Percentiles rank a stretch among this genome's conserved stretches.
Conservation (phyloP, 768 basidiomycete genomes). For the Tubosaeta brunneosetosa region DNA sequence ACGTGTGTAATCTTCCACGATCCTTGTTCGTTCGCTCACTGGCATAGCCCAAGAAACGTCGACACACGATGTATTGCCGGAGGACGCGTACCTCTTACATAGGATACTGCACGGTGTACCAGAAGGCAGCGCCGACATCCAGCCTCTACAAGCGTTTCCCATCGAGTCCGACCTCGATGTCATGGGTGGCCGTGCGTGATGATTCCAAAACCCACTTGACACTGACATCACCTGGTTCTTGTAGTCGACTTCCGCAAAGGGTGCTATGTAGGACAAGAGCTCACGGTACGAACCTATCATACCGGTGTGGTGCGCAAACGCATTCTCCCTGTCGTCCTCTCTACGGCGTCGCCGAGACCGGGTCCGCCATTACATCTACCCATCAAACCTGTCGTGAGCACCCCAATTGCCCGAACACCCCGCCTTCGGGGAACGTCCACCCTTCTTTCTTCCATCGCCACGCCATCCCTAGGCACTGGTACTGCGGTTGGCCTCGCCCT, state of each 20-base stretch:
- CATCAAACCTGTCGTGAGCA: slow-evolving; percentile 22
- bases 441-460: slow-evolving; percentile 53
- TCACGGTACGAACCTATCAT: slow-evolving; percentile 95
- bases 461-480: slow-evolving; percentile 14
- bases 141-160: slow-evolving; percentile 76
- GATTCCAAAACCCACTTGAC: background rate
- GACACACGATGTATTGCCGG: slow-evolving; percentile 49
- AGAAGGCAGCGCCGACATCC: slow-evolving; percentile 77
- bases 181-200: slow-evolving; percentile 82
- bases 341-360: slow-evolving; percentile 19
- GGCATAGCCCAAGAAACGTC: slow-evolving; percentile 47
- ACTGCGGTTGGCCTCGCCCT: slow-evolving; percentile 70
- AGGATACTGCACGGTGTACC: slow-evolving; percentile 81
- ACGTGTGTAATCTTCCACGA: slow-evolving; percentile 51
- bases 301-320: slow-evolving; percentile 89
- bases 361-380: slow-evolving; percentile 18
- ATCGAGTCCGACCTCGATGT: slow-evolving; percentile 93
- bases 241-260: slow-evolving; percentile 96
- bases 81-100: slow-evolving; percentile 68
- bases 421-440: slow-evolving; percentile 73
- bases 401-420: slow-evolving; percentile 28
- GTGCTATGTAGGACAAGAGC: slow-evolving; percentile 96
- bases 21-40: background rate
- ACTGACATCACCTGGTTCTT: background rate
- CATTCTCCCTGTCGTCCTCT: slow-evolving; percentile 72